Conservation (phyloP, 2,329 filamentous ascomycete genomes). For the Ophiostoma sp. region DNA sequence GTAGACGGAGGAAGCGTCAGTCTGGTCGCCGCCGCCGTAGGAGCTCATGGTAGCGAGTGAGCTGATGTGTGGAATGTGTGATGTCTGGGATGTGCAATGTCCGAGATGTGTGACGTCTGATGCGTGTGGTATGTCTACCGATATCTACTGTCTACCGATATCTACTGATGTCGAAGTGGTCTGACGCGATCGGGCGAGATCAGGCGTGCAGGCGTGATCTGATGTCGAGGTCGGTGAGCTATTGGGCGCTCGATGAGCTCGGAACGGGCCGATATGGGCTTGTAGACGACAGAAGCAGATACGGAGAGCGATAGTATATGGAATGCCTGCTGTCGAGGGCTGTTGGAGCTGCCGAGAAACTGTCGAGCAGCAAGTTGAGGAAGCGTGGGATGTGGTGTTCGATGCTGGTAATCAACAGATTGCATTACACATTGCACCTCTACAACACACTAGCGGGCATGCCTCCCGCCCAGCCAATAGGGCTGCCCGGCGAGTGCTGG, state of each 20-base stretch:
- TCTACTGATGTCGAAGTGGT: background rate
- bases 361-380: background rate
- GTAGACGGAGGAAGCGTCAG: slow-evolving; percentile 14
- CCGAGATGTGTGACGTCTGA: background rate
- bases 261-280: too few relatives aligned
- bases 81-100: too few relatives aligned
- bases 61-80: background rate
- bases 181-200: background rate
- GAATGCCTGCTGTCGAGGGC: background rate
- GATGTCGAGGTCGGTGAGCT: slow-evolving; percentile 2
- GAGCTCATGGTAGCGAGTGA: slow-evolving; percentile 14
- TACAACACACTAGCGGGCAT: background rate
- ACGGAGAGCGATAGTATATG: background rate
- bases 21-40: background rate
- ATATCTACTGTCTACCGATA: background rate
- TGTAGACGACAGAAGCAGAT: background rate
- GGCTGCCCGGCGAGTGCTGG: background rate
- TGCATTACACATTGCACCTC: background rate
- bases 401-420: background rate
- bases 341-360: background rate
- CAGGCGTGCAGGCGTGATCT: background rate
- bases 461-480: slow-evolving; percentile 2
- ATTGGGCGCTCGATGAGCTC: background rate
- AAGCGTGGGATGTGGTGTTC: background rate
- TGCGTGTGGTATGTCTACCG: background rate